Percentiles rank a stretch among this genome's conserved stretches.
These are phyloP conservation scores for Croton laevigatus DNA, from an alignment of 441 rosid genomes.

Conservation along the genomic window DNA sequence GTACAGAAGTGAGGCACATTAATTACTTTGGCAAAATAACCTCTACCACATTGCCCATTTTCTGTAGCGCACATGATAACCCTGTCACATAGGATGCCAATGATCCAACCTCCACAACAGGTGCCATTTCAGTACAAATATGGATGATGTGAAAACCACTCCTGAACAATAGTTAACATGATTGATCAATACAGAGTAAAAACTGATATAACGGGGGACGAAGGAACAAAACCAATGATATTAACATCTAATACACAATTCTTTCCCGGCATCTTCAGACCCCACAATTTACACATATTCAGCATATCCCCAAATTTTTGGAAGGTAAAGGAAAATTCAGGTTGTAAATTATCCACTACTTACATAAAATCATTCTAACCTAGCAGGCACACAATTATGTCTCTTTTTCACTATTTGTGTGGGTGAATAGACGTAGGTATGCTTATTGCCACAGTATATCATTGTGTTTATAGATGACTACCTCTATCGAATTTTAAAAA, in stretches of 20 bases:
- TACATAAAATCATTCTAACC: neutral
- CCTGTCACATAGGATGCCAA: constrained; percentile 66
- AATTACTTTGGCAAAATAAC: constrained; percentile 82
- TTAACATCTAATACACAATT: neutral
- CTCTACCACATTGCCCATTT: constrained; percentile 71
- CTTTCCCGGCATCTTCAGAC: neutral
- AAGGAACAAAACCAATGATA: neutral
- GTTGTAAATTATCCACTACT: neutral
- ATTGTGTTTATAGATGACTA: neutral
- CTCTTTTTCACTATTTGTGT: too few species aligned
- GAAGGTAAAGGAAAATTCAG: neutral
- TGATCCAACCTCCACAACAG: constrained; percentile 61
- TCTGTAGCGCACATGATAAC: constrained; percentile 57
- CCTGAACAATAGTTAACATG: constrained; percentile 39
- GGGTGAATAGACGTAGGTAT: too few species aligned
- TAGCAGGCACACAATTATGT: too few species aligned
- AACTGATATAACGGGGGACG: neutral
- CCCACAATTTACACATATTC: neutral
- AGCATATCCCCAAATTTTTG: neutral
- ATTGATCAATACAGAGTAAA: constrained; percentile 2
- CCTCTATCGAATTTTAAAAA: neutral
- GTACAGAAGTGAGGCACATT: constrained; percentile 8
- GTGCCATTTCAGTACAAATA: constrained; percentile 86
- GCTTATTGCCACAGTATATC: too few species aligned
- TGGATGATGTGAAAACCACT: constrained; percentile 63